A percentile compares a stretch with the other conserved stretches of the same genome.
Evolutionary conservation across 225 moss, liverwort and hornwort genomes (phyloP).

Genomic region (Asterella californica): DNA sequence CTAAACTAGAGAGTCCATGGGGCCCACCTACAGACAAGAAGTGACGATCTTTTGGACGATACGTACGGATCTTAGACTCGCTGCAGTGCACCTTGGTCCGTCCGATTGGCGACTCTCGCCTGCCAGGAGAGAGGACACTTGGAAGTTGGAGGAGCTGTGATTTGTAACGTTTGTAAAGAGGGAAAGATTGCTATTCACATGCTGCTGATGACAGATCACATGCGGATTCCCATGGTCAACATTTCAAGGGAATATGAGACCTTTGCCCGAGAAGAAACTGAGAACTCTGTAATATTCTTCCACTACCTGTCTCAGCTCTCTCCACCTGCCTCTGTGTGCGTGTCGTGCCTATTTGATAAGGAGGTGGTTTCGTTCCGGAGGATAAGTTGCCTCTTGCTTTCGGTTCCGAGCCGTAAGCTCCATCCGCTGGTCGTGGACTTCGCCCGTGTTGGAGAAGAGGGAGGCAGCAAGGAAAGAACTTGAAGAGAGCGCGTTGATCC

Average conservation of each 20-base stretch:
- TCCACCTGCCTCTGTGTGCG: not conserved
- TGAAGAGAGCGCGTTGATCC: not conserved
- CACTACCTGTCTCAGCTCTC: not conserved
- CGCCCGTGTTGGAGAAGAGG: not conserved
- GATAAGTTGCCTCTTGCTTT: not conserved
- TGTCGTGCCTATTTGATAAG: not conserved
- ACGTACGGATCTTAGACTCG: not conserved
- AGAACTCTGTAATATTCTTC: not conserved
- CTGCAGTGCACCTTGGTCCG: not conserved
- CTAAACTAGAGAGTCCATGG: not conserved
- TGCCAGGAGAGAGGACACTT: not conserved
- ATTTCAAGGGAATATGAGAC: not conserved
- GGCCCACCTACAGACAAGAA: slow-evolving; percentile 3
- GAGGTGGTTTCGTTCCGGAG: not conserved
- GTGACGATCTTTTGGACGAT: not conserved
- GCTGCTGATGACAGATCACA: not conserved
- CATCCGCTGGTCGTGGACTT: not conserved
- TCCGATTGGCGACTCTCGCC: not conserved
- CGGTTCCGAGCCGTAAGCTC: too few relatives aligned
- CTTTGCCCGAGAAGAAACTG: slow-evolving; percentile 2
- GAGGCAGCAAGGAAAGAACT: not conserved
- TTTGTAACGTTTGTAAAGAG: slow-evolving; percentile 5
- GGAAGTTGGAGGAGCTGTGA: not conserved
- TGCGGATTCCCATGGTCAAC: not conserved
- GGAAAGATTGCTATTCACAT: too few relatives aligned